phyloP scores from a whole-genome alignment of 75 land plant genomes.

The Pinus albicaulis region DNA sequence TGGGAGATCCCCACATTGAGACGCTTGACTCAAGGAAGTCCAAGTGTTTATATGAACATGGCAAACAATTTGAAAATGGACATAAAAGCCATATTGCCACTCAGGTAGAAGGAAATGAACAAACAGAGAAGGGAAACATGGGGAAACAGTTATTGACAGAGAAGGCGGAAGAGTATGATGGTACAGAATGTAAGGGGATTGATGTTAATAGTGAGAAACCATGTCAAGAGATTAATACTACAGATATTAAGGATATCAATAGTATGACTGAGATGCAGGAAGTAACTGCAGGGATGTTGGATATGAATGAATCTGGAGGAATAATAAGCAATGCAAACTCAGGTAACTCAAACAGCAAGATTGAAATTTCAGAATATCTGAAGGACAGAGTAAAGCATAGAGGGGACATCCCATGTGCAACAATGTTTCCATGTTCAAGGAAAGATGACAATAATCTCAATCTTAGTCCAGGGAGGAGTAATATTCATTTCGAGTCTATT shows the following conservation, averaged over 20 bases:
- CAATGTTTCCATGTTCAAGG: neutral
- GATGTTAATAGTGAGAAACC: slow-evolving; percentile 2
- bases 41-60: neutral
- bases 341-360: neutral
- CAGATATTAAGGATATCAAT: neutral
- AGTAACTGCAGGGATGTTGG: neutral
- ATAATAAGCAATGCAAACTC: neutral
- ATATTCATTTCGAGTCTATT: neutral
- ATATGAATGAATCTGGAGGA: neutral
- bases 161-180: neutral
- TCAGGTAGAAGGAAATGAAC: neutral
- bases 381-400: neutral
- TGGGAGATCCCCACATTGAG: neutral
- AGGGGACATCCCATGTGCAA: neutral
- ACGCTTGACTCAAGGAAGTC: neutral
- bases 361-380: neutral
- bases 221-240: neutral
- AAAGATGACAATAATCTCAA: neutral
- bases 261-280: neutral
- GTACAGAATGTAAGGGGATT: neutral
- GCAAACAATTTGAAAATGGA: neutral
- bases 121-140: neutral
- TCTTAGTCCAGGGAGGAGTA: neutral
- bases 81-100: neutral
- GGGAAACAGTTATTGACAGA: neutral